Evolutionary conservation across 2,329 filamentous ascomycete genomes (phyloP), one percentile per base, ranked within the genome.

Genomic region (Macrophomina phaseolina): DNA sequence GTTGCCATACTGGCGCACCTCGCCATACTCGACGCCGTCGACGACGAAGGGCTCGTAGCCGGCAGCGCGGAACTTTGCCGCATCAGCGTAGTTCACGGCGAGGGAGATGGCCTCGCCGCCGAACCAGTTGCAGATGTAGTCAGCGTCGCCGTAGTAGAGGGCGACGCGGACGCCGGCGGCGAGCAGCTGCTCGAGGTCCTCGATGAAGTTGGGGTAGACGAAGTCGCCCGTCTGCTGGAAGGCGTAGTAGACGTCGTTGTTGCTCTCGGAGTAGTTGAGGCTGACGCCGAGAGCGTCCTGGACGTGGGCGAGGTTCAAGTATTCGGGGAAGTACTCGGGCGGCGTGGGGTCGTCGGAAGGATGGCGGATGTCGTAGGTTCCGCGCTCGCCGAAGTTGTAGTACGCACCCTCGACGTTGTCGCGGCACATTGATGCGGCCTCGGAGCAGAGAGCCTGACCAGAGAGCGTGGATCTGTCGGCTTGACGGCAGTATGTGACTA

Each of bases 211-310:
- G 16, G 86, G 85, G 72, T 88, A 89, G 63, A 89, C 85, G 69
- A 87, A 88, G 36, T 75, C 73, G 51, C 84, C 85, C 2, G 82
- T 83, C 67, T 80, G 77, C 64, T 85, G 82, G 78, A 86, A 85
- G 46, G 80, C 81, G 69, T 75, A 82, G 73, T 83, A 80, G 12
- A 89, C 82, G 8, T 80, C 78, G 28, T 72, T 70, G 73, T 83
- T 87, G 23, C 77, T 78, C 60, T 83, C 76, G 0, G 87, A 87
- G 72, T 82, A 89, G 74, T 90, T 89, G 63, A 90, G 75, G 7
- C 85, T 85, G 1, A 89, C 84, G 12, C 89, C 89, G 28, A 92
- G 83, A 1, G 86, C 85, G 23, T 84, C 74, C 68, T 87, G 85
- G 1, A 91, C 82, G 5, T 75, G 70, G 12, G 83, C 81, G 52